A percentile compares a stretch with the other conserved stretches of the same genome.
These are phyloP conservation scores for Lasiodiplodia sp. DNA, from an alignment of 2,329 filamentous ascomycete genomes.

Conservation along the genomic window DNA sequence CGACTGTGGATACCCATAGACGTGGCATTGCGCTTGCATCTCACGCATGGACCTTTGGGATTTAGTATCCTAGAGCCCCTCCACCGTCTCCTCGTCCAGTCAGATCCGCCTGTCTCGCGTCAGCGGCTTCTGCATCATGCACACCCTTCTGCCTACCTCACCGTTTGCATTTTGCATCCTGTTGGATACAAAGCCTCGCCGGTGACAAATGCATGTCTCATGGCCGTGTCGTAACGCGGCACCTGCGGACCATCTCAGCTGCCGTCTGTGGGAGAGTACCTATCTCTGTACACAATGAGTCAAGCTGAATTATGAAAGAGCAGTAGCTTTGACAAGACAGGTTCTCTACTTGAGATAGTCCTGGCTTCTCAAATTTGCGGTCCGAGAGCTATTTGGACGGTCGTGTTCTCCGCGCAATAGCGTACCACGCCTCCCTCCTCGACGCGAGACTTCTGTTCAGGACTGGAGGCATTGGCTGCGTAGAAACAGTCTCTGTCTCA, in stretches of 20 bases:
- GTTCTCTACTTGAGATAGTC: neutral
- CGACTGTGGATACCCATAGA: neutral
- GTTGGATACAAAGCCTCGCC: neutral
- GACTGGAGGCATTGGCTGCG: neutral
- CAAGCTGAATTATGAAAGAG: no score
- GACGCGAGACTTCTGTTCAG: neutral
- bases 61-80: neutral
- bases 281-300: neutral
- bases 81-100: neutral
- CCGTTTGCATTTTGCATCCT: neutral
- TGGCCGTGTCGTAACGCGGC: neutral
- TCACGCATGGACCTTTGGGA: neutral
- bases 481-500: neutral
- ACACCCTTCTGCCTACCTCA: neutral
- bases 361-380: no score
- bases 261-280: constrained; percentile 1
- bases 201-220: constrained; percentile 12
- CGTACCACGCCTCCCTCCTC: neutral
- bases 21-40: constrained; percentile 2
- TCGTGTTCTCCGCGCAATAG: neutral
- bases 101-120: neutral
- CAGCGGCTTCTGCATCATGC: constrained; percentile 1
- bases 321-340: neutral
- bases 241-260: neutral
- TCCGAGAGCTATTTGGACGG: no score